These are phyloP conservation scores for Calonectria multiphialidica DNA, from an alignment of 2,329 filamentous ascomycete species.

Conservation along the genomic window DNA sequence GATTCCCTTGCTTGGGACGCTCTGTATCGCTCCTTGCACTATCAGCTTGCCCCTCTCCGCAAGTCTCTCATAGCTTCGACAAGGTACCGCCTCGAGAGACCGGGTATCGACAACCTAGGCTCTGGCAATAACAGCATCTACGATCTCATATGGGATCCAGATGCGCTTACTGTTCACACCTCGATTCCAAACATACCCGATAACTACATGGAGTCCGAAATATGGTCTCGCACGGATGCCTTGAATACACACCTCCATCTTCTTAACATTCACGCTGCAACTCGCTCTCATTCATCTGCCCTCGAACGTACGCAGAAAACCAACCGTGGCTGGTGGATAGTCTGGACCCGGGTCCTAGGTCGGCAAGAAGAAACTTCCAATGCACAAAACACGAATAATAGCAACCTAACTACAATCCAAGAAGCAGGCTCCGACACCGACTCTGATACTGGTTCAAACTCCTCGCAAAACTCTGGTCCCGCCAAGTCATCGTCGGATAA, in stretches of 20 bases:
- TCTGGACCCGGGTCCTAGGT: constrained; percentile 71
- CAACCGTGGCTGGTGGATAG: constrained; percentile 76
- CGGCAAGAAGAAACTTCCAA: constrained; percentile 37
- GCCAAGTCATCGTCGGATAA: background rate
- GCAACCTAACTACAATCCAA: constrained; percentile 43
- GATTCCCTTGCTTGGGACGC: constrained; percentile 67
- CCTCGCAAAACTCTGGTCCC: background rate
- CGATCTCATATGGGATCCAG: constrained; percentile 73
- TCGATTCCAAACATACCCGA: constrained; percentile 76
- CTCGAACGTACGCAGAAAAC: constrained; percentile 75
- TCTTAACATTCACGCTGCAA: constrained; percentile 65
- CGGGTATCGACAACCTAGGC: constrained; percentile 39
- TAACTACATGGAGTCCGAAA: constrained; percentile 44
- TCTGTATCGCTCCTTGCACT: constrained; percentile 70
- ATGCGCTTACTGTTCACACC: constrained; percentile 68
- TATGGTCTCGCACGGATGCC: constrained; percentile 73
- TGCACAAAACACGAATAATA: constrained; percentile 26
- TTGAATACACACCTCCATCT: constrained; percentile 75
- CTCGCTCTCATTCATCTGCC: constrained; percentile 57
- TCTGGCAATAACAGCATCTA: constrained; percentile 60
- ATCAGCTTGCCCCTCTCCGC: constrained; percentile 70
- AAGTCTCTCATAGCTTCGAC: constrained; percentile 69
- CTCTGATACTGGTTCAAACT: background rate
- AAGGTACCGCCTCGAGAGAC: constrained; percentile 66
- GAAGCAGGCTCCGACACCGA: constrained; percentile 37